Evolutionary conservation across 2,329 filamentous ascomycete genomes (phyloP).

Genomic region (Fusarium xylarioides): DNA sequence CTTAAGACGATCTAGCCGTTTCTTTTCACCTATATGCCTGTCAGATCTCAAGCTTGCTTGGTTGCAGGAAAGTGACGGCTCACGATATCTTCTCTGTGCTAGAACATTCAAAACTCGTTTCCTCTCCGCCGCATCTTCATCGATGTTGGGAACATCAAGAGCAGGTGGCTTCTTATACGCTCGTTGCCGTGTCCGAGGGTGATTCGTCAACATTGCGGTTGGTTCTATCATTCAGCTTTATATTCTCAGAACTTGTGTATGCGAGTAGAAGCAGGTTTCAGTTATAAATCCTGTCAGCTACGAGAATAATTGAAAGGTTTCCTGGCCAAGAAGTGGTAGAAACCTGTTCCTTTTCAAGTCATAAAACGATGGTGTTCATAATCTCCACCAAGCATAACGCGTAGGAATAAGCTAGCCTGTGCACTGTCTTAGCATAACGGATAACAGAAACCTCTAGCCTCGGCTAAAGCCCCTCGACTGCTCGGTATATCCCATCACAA

Average conservation of each 20-base stretch:
- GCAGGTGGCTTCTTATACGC: conserved; percentile 51
- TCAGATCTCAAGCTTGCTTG: neutral
- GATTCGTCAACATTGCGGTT: conserved; percentile 6
- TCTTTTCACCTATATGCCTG: conserved; percentile 44
- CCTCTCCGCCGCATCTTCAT: conserved; percentile 61
- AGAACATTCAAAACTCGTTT: conserved; percentile 64
- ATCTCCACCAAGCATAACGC: conserved; percentile 45
- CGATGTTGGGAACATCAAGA: conserved; percentile 57
- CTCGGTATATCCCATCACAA: conserved; percentile 26
- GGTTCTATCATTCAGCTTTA: conserved; percentile 11
- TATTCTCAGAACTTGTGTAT: neutral
- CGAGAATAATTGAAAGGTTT: neutral
- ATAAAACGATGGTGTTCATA: conserved; percentile 8
- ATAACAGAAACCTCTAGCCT: conserved; percentile 34
- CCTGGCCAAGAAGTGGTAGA: neutral
- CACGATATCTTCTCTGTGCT: conserved; percentile 63
- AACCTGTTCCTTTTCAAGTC: conserved; percentile 26
- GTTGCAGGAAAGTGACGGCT: neutral
- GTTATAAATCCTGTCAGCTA: neutral
- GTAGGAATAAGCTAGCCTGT: conserved; percentile 18
- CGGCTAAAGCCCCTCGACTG: fast-evolving
- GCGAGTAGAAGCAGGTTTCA: neutral
- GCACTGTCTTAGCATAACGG: conserved; percentile 45
- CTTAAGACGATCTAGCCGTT: conserved; percentile 44
- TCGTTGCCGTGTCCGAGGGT: conserved; percentile 51